Conservation (phyloP, 768 basidiomycete genomes). For the Xanthoconium stramineum region DNA sequence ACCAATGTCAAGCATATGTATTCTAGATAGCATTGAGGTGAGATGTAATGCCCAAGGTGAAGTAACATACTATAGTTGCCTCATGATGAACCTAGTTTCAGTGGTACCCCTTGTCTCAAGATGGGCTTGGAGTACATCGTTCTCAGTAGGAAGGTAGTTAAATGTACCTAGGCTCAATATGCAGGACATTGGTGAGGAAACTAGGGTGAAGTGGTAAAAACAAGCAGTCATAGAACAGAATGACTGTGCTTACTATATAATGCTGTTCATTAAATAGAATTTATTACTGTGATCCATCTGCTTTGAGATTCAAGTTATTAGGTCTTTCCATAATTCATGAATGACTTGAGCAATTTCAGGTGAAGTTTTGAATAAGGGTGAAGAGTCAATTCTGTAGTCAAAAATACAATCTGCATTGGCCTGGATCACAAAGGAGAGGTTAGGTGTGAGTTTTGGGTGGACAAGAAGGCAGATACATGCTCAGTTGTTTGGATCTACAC, state of each 20-base stretch:
- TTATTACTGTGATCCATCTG: slow-evolving; percentile 63
- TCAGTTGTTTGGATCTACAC: slow-evolving; percentile 61
- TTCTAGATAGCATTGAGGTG: slow-evolving; percentile 26
- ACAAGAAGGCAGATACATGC: slow-evolving; percentile 10
- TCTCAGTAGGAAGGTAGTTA: slow-evolving; percentile 79
- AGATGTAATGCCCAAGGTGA: accelerated
- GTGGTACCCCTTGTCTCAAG: slow-evolving; percentile 87
- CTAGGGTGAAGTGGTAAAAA: slow-evolving; percentile 36
- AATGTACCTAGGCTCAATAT: slow-evolving; percentile 78
- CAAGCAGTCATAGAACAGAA: no score
- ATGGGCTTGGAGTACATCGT: slow-evolving; percentile 84
- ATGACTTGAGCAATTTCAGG: slow-evolving; percentile 70
- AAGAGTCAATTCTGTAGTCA: slow-evolving; percentile 47
- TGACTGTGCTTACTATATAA: slow-evolving; percentile 63
- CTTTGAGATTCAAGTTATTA: no score
- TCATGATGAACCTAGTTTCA: slow-evolving; percentile 80
- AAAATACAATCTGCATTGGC: slow-evolving; percentile 55
- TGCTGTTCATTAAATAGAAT: slow-evolving; percentile 98
- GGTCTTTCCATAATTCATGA: no score
- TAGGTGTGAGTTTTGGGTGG: background rate
- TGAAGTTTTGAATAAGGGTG: slow-evolving; percentile 47
- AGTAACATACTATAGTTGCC: slow-evolving; percentile 53
- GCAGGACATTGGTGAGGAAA: slow-evolving; percentile 79
- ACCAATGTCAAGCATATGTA: slow-evolving; percentile 77
- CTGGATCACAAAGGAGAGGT: slow-evolving; percentile 25